Base-by-base conservation (phyloP, 225 moss, liverwort and hornwort genomes). In the Lunularia cruciata region DNA sequence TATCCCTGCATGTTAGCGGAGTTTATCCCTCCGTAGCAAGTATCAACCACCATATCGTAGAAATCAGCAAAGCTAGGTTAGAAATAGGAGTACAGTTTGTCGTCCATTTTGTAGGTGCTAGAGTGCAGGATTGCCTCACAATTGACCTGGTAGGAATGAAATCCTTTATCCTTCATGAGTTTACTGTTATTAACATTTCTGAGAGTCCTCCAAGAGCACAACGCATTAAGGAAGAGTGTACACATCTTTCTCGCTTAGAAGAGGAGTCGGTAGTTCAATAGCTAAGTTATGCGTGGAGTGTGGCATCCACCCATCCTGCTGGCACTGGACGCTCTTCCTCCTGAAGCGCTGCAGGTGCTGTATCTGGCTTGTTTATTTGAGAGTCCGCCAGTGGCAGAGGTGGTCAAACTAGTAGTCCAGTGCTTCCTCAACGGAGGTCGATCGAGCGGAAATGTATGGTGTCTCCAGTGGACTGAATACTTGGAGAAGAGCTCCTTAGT, bases 1-100 rank as follows among this genome's bases (percentile, higher is more conserved):
- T 51, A 35, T 25, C 52, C 67, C 15, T 33, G 67, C 35, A 54
- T 37, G 47, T 68, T 52, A 14, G 22, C 20, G 3, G 52, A 68
- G 16, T 64, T 3, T 40, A 67, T 67, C 23, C 66, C 66, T 67
- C 66, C 66, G 33, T 31, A 67, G 31, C 66, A 67, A 16, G 66
- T 67, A 4, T 67, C 48, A 14, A 67, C 48, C 66, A 67, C 34
- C 22, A 19, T 33, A 14, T 67, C 66, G 16, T 67, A 67, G 49
- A 51, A 67, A 51, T 51, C 67, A 13, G 35, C 67, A 23, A 67
- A 67, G 25, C 52, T 51, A 12, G 48, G 35, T 22, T 67, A 33
- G 20, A 52, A 52, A n/a, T 67, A 67, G 5, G 67, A 35, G 52
- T 67, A 52, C 8, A 1, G 9, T 14, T n/a, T 36, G 33, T n/a